These are phyloP conservation scores for Globisporangium barbulae DNA, from an alignment of 352 stramenopile genomes.

Conservation along the genomic window DNA sequence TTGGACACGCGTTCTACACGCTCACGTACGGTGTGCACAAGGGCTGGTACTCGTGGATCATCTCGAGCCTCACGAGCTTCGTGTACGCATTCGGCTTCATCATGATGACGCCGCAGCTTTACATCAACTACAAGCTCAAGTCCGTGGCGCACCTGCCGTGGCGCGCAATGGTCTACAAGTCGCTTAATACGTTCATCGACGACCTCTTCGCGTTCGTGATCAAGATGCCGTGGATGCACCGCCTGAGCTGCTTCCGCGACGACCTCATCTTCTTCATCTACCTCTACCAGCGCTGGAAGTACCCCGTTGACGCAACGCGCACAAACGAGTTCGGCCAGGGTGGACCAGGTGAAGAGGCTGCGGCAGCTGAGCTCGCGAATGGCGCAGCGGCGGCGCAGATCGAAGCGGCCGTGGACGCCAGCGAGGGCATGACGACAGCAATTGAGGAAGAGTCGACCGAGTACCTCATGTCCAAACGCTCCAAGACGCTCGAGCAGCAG, in stretches of 20 bases:
- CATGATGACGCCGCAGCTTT: conserved; percentile 98
- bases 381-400: neutral
- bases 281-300: conserved; percentile 98
- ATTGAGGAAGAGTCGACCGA: conserved; percentile 36
- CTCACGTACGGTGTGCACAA: conserved; percentile 93
- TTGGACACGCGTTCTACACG: conserved; percentile 94
- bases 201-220: conserved; percentile 98
- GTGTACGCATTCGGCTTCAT: conserved; percentile 99
- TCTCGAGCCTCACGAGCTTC: conserved; percentile 96
- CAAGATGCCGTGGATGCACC: conserved; percentile 98
- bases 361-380: conserved; percentile 13
- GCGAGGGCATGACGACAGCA: conserved; percentile 19
- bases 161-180: conserved; percentile 98
- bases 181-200: conserved; percentile 98
- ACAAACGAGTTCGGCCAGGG: conserved; percentile 94
- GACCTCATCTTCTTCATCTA: conserved; percentile 99
- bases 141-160: conserved; percentile 95
- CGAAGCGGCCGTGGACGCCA: conserved; percentile 11
- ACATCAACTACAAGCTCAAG: conserved; percentile 99
- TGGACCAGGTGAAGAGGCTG: conserved; percentile 44
- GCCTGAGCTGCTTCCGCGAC: conserved; percentile 97
- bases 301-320: conserved; percentile 89
- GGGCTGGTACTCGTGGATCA: conserved; percentile 97
- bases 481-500: conserved; percentile 34
- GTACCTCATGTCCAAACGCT: conserved; percentile 52